A percentile compares a stretch with the other conserved stretches of the same genome.
Conservation (phyloP, 768 basidiomycete species). For the Amanita polypyramis region DNA sequence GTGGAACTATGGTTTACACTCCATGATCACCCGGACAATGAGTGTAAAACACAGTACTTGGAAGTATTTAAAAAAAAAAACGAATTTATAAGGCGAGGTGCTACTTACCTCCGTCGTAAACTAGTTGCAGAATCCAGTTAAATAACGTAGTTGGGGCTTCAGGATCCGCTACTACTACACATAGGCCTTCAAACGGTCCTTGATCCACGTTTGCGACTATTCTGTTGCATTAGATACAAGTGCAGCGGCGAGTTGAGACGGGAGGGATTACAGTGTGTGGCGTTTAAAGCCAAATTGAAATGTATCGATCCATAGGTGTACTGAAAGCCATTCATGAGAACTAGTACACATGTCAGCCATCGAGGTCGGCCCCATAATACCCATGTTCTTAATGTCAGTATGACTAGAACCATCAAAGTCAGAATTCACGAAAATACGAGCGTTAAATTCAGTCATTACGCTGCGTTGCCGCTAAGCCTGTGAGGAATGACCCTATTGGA, state of each 20-base stretch:
- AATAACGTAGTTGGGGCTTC: not conserved
- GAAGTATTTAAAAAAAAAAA: not conserved
- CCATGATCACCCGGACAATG: not conserved
- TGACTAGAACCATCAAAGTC: not conserved
- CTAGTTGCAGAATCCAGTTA: not conserved
- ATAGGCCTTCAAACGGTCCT: not conserved
- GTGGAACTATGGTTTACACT: not conserved
- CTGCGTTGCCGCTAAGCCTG: not conserved
- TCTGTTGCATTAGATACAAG: not conserved
- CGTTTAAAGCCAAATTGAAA: not conserved
- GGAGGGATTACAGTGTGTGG: not conserved
- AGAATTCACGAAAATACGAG: not conserved
- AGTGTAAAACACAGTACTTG: constrained; percentile 1
- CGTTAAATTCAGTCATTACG: not conserved
- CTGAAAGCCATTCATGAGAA: not conserved
- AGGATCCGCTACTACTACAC: not conserved
- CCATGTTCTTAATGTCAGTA: constrained; percentile 6
- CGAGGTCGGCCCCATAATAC: not conserved
- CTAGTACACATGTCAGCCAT: not conserved
- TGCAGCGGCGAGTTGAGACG: not conserved
- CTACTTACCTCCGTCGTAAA: constrained; percentile 2
- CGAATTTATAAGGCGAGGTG: not conserved
- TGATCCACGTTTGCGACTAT: not conserved
- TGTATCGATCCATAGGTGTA: not conserved
- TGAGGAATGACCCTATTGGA: not conserved